Evolutionary conservation across 164 flowering plant genomes (phyloP).

Genomic region (Warburgia ugandensis): DNA sequence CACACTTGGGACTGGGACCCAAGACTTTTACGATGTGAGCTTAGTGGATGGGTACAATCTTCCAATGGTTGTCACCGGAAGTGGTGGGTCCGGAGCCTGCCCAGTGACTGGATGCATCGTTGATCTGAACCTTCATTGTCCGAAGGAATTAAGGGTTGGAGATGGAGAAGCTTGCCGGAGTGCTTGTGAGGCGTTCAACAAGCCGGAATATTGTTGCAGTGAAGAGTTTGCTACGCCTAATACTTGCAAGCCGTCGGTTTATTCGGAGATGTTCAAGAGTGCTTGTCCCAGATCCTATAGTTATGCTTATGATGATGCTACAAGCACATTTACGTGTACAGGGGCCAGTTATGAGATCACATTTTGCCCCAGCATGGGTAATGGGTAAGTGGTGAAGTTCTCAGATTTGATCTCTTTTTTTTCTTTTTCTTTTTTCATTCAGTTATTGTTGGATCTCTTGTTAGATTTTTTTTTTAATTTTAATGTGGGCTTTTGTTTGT

Average conservation of each 20-base stretch:
- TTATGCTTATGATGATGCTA: slow-evolving; percentile 81
- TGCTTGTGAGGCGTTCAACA: slow-evolving; percentile 76
- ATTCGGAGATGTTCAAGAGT: slow-evolving; percentile 57
- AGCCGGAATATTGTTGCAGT: slow-evolving; percentile 70
- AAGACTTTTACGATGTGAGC: slow-evolving; percentile 87
- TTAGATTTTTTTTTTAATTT: no score
- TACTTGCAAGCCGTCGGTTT: slow-evolving; percentile 61
- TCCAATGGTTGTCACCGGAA: slow-evolving; percentile 57
- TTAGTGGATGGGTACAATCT: slow-evolving; percentile 81
- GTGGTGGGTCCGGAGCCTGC: slow-evolving; percentile 63
- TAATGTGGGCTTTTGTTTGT: no score
- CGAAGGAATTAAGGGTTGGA: slow-evolving; percentile 44
- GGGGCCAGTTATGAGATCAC: slow-evolving; percentile 67
- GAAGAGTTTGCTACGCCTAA: slow-evolving; percentile 58
- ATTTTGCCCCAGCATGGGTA: slow-evolving; percentile 74
- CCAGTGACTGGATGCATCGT: slow-evolving; percentile 54
- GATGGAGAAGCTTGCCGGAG: slow-evolving; percentile 60
- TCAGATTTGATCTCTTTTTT: no score
- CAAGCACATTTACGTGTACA: slow-evolving; percentile 82
- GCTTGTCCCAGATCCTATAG: slow-evolving; percentile 89
- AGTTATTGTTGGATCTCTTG: no score
- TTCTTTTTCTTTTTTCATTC: no score
- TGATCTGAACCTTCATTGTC: slow-evolving; percentile 68
- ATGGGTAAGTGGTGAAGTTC: no score
- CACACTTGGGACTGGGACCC: slow-evolving; percentile 55